phyloP scores from a whole-genome alignment of 2,329 filamentous ascomycete species.

The Aspergillus tanneri region DNA sequence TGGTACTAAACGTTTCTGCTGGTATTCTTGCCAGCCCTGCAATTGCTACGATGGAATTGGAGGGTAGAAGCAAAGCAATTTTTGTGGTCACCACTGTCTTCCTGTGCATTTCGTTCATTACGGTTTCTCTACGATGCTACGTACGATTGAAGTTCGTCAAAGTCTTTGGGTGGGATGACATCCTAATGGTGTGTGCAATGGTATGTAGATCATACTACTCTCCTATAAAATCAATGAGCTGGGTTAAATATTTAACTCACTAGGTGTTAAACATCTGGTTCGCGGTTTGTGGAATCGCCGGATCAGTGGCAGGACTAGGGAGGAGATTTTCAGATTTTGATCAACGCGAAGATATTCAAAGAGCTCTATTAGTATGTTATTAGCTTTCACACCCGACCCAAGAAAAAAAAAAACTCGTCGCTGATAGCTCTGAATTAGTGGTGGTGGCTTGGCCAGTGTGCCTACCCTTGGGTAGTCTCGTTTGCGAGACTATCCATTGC shows the following conservation, averaged over 20 bases:
- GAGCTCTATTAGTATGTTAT: slow-evolving; percentile 6
- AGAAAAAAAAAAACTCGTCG: background rate
- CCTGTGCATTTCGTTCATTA: slow-evolving; percentile 25
- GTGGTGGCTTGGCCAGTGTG: slow-evolving; percentile 53
- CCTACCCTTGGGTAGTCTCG: slow-evolving; percentile 47
- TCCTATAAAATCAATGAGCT: background rate
- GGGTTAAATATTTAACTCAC: background rate
- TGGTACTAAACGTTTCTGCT: too few relatives aligned
- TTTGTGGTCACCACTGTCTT: slow-evolving; percentile 28
- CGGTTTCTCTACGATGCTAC: slow-evolving; percentile 31
- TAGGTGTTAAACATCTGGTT: slow-evolving; percentile 31
- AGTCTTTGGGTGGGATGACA: slow-evolving; percentile 37
- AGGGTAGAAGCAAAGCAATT: slow-evolving; percentile 28
- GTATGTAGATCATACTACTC: slow-evolving; percentile 16
- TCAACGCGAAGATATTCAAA: slow-evolving; percentile 1
- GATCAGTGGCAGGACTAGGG: slow-evolving; percentile 29
- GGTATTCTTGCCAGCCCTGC: too few relatives aligned
- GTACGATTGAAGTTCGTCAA: slow-evolving; percentile 31
- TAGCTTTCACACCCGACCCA: background rate
- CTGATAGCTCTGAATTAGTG: slow-evolving; percentile 10
- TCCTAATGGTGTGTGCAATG: slow-evolving; percentile 33
- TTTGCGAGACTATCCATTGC: slow-evolving; percentile 51
- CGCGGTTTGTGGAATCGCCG: slow-evolving; percentile 29
- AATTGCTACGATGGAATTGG: slow-evolving; percentile 22
- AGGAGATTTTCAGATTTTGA: slow-evolving; percentile 15